Conservation (phyloP, 352 stramenopile genomes). For the Peronosclerospora sorghi region DNA sequence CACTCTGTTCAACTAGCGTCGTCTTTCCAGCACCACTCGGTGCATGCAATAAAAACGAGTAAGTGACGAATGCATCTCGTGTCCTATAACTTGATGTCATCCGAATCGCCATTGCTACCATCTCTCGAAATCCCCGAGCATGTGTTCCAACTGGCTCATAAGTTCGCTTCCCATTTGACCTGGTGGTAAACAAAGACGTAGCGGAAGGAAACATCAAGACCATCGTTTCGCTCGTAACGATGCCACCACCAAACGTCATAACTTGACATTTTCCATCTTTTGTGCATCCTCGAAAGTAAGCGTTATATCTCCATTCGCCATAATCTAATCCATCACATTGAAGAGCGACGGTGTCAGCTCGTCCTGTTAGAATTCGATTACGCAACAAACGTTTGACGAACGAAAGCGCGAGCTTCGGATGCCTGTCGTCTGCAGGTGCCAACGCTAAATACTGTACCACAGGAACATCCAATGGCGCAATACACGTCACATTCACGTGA, state of each 20-base stretch:
- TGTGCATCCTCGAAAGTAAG: slow-evolving; percentile 27
- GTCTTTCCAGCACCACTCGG: slow-evolving; percentile 66
- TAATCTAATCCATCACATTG: slow-evolving; percentile 47
- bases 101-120: slow-evolving; percentile 31
- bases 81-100: neutral
- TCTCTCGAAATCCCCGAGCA: slow-evolving; percentile 23
- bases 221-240: slow-evolving; percentile 53
- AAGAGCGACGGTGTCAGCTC: slow-evolving; percentile 21
- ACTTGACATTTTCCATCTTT: neutral
- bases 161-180: neutral
- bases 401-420: slow-evolving; percentile 28
- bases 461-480: slow-evolving; percentile 19
- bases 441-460: slow-evolving; percentile 47
- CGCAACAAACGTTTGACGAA: slow-evolving; percentile 51
- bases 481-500: slow-evolving; percentile 10
- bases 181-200: slow-evolving; percentile 2
- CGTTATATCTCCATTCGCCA: slow-evolving; percentile 40
- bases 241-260: slow-evolving; percentile 18
- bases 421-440: slow-evolving; percentile 20
- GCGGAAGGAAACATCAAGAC: slow-evolving; percentile 43
- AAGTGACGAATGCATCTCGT: slow-evolving; percentile 6
- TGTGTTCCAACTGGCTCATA: slow-evolving; percentile 32
- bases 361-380: slow-evolving; percentile 22
- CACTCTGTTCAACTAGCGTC: slow-evolving; percentile 44
- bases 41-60: slow-evolving; percentile 51